Evolutionary conservation across 768 basidiomycete species (phyloP), one percentile per base, ranked within the genome.

Genomic region (Tremella mesenterica): DNA sequence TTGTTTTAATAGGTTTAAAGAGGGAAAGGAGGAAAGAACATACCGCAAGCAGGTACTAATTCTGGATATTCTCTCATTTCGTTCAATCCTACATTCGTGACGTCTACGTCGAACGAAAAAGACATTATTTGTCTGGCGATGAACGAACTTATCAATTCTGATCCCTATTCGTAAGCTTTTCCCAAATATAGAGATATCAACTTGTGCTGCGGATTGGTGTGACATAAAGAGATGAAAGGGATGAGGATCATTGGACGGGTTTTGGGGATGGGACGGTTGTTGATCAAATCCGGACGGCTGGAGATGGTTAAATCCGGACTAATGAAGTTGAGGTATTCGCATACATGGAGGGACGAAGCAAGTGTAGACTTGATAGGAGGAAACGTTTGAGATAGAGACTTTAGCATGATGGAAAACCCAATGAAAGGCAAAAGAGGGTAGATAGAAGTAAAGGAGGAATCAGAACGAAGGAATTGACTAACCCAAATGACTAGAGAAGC

Each of bases 401-500:
- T n/a, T n/a, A n/a, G n/a, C n/a, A n/a, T n/a, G n/a, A n/a, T n/a
- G n/a, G n/a, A n/a, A n/a, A n/a, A n/a, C n/a, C n/a, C n/a, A n/a
- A n/a, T n/a, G n/a, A n/a, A n/a, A n/a, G n/a, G n/a, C n/a, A n/a
- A n/a, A n/a, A n/a, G n/a, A n/a, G n/a, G n/a, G n/a, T n/a, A n/a
- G n/a, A n/a, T n/a, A n/a, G n/a, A n/a, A n/a, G n/a, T n/a, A n/a
- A n/a, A n/a, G n/a, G n/a, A n/a, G n/a, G n/a, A n/a, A n/a, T n/a
- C n/a, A n/a, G n/a, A 47, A 29, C 21, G 20, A 4, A 2, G 12
- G 10, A 18, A 29, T 10, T 26, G 18, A 48, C 65, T 56, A 39
- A 72, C 72, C 73, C 73, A 74, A 39, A 77, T 74, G 39, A 73
- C 68, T 18, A 67, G 60, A 16, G 74, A 75, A 4, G 76, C 76